Conservation (phyloP, 768 basidiomycete genomes). For the Boletus coccyginus region DNA sequence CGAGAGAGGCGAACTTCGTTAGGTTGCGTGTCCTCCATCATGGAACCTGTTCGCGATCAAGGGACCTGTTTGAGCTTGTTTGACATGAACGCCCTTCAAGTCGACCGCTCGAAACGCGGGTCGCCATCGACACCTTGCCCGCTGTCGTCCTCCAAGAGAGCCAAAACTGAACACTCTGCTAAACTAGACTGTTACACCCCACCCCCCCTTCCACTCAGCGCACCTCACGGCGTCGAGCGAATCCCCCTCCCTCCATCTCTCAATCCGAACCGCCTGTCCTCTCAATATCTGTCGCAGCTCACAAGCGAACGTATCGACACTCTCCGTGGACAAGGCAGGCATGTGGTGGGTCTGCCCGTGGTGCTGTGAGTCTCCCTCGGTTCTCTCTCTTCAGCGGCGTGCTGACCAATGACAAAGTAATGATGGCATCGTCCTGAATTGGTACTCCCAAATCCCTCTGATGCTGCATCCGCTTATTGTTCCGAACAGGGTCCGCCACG, state of each 20-base stretch:
- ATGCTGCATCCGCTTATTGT: constrained; percentile 7
- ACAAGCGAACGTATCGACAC: constrained; percentile 13
- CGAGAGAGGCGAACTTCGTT: constrained; percentile 37
- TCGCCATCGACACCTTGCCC: constrained; percentile 1
- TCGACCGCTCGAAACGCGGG: constrained; percentile 9
- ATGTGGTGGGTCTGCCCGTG: constrained; percentile 23
- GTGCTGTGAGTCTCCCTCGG: constrained; percentile 21
- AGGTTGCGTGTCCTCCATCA: constrained; percentile 39
- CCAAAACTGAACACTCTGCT: constrained; percentile 15
- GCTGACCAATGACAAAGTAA: constrained; percentile 18
- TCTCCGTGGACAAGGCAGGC: constrained; percentile 22
- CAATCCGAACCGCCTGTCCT: constrained; percentile 9
- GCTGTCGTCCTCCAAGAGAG: constrained; percentile 15
- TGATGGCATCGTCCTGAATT: constrained; percentile 30
- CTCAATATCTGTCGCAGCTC: constrained; percentile 13
- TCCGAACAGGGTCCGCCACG: constrained; percentile 15
- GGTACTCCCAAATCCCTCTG: constrained; percentile 14
- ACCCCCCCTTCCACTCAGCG: constrained; percentile 17
- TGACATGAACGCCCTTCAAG: constrained; percentile 16
- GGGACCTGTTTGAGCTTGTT: constrained; percentile 23
- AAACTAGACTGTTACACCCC: constrained; percentile 1
- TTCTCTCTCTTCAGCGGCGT: not conserved
- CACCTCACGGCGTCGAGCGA: constrained; percentile 28
- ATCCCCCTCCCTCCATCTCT: constrained; percentile 17
- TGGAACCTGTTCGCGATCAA: not conserved